phyloP scores from a whole-genome alignment of 2,329 filamentous ascomycete species.

The Pestalotiopsis sp. region DNA sequence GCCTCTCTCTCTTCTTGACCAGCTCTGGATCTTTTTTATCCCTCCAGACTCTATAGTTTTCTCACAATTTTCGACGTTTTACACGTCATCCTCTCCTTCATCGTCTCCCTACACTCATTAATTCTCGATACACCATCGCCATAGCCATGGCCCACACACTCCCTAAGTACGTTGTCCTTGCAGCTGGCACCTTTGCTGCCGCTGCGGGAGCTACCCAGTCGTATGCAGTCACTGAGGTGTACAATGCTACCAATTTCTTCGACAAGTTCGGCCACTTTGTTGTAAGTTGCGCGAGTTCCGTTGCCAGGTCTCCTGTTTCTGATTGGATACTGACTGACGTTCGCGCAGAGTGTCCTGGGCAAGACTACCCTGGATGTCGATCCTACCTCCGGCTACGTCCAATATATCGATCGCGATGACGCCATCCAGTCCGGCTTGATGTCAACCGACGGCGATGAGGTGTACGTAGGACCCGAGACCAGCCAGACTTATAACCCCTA shows the following conservation, averaged over 20 bases:
- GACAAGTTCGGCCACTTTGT: slow-evolving; percentile 45
- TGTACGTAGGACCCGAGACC: slow-evolving; percentile 41
- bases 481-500: slow-evolving; percentile 1
- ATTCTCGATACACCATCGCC: slow-evolving; percentile 25
- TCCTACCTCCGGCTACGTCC: slow-evolving; percentile 55
- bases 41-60: slow-evolving; percentile 28
- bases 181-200: slow-evolving; percentile 36
- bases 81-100: slow-evolving; percentile 44
- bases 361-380: not conserved
- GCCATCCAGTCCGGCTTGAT: slow-evolving; percentile 37
- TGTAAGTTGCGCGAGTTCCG: slow-evolving; percentile 22
- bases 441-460: slow-evolving; percentile 29
- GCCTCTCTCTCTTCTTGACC: slow-evolving; percentile 11
- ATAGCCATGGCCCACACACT: slow-evolving; percentile 42
- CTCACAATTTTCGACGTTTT: slow-evolving; percentile 43
- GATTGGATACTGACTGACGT: not conserved
- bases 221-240: slow-evolving; percentile 40
- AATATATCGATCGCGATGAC: slow-evolving; percentile 42
- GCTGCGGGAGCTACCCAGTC: slow-evolving; percentile 30
- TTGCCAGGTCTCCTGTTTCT: too few species aligned
- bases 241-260: slow-evolving; percentile 46
- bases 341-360: not conserved
- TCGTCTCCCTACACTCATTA: slow-evolving; percentile 26
- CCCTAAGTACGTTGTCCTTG: slow-evolving; percentile 36
- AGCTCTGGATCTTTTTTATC: slow-evolving; percentile 18